Base-by-base conservation (phyloP, 306 rosid genomes). In the Parietaria judaica region DNA sequence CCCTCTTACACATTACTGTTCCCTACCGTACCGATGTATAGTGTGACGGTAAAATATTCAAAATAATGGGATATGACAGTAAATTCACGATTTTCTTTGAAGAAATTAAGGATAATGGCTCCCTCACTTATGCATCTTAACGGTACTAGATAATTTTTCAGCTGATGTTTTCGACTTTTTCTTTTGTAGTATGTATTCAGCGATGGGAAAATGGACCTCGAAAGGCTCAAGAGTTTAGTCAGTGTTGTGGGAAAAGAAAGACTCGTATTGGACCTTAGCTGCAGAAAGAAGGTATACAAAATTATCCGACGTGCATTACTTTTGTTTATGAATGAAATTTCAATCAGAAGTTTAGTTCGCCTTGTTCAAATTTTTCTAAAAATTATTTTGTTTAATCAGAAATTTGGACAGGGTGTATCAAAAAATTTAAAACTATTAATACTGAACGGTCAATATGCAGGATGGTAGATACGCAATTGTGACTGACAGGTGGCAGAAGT, bases 401-500 rank as follows among this genome's bases (percentile, higher is more conserved):
- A 23, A 23, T 23, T 23, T 23, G 2, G 31, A 23, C 31, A 23
- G 31, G 31, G 2, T 23, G 31, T 23, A 23, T 23, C 31, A 2
- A 23, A 23, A 23, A 23, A 23, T 23, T 23, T 23, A 23, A 23
- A 23, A 23, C 31, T 23, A 23, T 23, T 23, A 23, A 23, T 23
- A 23, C 31, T 2, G 2, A 23, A 2, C 31, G 31, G 1, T 23
- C 59, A 51, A 10, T 77, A 44, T 68, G 65, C 78, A 88, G 96
- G 96, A 80, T 38, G 88, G 83, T 79, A 80, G 74, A 82, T 88
- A 88, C 63, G 94, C 90, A 72, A 82, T 92, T 67, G 98, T 92
- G 67, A 92, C 94, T 7, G 95, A 92, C 69, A 82, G 96, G 77
- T 92, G 98, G 94, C 96, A 92, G 80, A 92, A 86, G 78, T 92